Evolutionary conservation across 495 filamentous ascomycete genomes (phyloP), one percentile per base, ranked within the genome.

Genomic region (Lepraria neglecta): DNA sequence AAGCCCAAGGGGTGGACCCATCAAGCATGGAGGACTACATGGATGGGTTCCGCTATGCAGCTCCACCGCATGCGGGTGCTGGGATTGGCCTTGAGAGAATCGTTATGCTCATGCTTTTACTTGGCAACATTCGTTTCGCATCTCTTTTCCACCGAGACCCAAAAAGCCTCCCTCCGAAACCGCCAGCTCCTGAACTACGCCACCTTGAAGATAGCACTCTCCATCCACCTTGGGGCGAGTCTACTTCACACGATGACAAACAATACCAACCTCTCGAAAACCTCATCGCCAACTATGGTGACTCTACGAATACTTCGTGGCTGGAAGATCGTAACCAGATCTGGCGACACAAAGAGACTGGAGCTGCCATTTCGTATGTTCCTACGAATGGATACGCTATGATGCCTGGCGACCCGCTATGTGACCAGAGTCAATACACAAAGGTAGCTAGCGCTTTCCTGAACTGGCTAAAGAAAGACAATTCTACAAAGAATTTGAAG

Each of bases 31-130:
- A 89, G 63, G 92, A 96, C 35, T 96, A 96, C 70, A 80, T 96
- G 67, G 84, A 89, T 64, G 90, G 84, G 24, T 97, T 97, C 77
- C 81, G 88, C 60, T 95, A 84, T 78, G 91, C 90, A 24, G 87
- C 90, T 0, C 91, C 92, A 4, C 91, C 91, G 3, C 91, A 97
- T 60, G 92, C 89, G 0, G 92, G 92, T 46, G 90, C 88, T 64
- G 92, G 91, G 71, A 89, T 96, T 62, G 92, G 92, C 38, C 76
- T 97, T 7, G 92, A 97, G 73, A 87, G 91, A 50, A 76, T 96
- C 6, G 72, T 96, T 12, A 92, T 95, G 80, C 82, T 96, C 33
- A 71, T 95, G 61, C 77, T 97, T 30, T 82, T 88, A 64, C 75
- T 96, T 10, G 91, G 91, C 63, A 92, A 97, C 72, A 92, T 97